Conservation (phyloP, 129 eudicot genomes). For the Chrysanthemum makinoi region DNA sequence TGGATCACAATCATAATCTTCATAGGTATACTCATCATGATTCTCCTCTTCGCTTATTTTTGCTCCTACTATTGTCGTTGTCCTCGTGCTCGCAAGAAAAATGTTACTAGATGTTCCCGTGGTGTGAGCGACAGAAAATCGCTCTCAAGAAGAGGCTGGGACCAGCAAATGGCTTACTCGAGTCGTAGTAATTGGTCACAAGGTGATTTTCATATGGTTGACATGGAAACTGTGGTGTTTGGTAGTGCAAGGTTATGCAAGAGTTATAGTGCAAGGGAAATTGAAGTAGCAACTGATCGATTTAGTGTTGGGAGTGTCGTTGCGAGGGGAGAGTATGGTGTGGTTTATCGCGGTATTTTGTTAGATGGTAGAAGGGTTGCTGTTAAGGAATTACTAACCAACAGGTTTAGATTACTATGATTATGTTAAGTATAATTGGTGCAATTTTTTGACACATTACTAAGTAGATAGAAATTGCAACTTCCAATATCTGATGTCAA, state of each 20-base stretch:
- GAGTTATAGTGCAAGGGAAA: conserved; percentile 27
- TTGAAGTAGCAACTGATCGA: conserved; percentile 38
- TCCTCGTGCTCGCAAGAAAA: conserved; percentile 11
- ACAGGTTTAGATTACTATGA: conserved; percentile 18
- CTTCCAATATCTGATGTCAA: too few species aligned
- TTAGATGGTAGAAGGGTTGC: conserved; percentile 42
- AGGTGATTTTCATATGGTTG: not conserved
- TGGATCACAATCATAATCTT: conserved; percentile 34
- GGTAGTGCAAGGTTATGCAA: conserved; percentile 16
- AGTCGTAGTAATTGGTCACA: conserved; percentile 6
- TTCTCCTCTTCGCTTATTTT: conserved; percentile 8
- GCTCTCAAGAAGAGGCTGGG: conserved; percentile 28
- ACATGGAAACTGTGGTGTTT: not conserved
- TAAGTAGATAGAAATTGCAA: too few species aligned
- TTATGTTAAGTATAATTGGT: too few species aligned
- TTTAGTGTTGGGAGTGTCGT: conserved; percentile 40
- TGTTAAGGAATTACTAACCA: conserved; percentile 31
- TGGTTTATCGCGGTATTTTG: conserved; percentile 37
- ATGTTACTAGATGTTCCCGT: not conserved
- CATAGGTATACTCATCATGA: conserved; percentile 9
- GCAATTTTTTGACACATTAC: too few species aligned
- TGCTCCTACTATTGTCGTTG: not conserved
- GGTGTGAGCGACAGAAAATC: conserved; percentile 24
- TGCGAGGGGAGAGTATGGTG: conserved; percentile 40
- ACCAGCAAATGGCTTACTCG: conserved; percentile 13